phyloP scores from a whole-genome alignment of 768 basidiomycete genomes.

The Mycena alexandri region DNA sequence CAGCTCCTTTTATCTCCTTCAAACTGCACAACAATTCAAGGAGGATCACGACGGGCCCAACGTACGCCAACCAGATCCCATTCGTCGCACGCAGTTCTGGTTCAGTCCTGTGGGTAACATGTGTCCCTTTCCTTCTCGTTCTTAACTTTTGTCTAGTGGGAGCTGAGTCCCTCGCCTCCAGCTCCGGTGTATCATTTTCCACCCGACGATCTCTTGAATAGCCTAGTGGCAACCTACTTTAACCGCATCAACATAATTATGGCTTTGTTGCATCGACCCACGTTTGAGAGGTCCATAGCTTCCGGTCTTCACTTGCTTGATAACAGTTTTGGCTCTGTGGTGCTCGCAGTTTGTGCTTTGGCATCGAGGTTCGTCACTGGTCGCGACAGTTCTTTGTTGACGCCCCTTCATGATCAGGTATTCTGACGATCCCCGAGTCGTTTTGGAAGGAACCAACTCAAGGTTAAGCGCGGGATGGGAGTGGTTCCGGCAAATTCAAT shows the following conservation, averaged over 20 bases:
- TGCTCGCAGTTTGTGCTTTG: slow-evolving; percentile 64
- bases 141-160: slow-evolving; percentile 25
- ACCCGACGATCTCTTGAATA: slow-evolving; percentile 50
- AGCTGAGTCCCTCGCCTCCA: slow-evolving; percentile 1
- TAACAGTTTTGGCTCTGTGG: slow-evolving; percentile 55
- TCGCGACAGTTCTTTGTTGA: slow-evolving; percentile 23
- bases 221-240: slow-evolving; percentile 66
- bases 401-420: slow-evolving; percentile 48
- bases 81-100: slow-evolving; percentile 35
- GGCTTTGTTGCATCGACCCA: slow-evolving; percentile 65
- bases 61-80: neutral
- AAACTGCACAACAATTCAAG: slow-evolving; percentile 54
- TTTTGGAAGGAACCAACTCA: slow-evolving; percentile 34
- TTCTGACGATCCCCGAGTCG: slow-evolving; percentile 59
- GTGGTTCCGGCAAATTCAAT: slow-evolving; percentile 28
- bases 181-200: slow-evolving; percentile 42
- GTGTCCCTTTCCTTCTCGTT: neutral
- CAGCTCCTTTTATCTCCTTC: slow-evolving; percentile 46
- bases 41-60: slow-evolving; percentile 49
- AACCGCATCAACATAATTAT: slow-evolving; percentile 50
- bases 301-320: slow-evolving; percentile 55
- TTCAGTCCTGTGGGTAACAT: slow-evolving; percentile 44
- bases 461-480: slow-evolving; percentile 45
- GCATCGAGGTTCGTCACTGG: slow-evolving; percentile 17
- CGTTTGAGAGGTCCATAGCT: slow-evolving; percentile 56